A percentile compares a stretch with the other conserved stretches of the same genome.
Conservation (phyloP, 2,329 filamentous ascomycete species). For the Phaeophleospora eucalypticola region DNA sequence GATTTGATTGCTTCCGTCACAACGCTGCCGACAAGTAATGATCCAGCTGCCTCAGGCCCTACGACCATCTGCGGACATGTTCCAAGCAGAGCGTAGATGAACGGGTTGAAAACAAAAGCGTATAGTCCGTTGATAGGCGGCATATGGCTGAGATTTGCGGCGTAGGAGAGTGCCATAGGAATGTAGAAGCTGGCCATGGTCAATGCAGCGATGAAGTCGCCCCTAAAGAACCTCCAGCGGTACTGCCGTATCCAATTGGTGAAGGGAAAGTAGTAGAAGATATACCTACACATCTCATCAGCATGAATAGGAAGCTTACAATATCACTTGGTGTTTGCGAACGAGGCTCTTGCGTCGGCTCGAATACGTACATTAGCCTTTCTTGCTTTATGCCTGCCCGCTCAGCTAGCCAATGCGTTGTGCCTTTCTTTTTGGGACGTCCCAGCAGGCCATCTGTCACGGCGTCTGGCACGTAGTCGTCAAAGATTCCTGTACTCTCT, state of each 20-base stretch:
- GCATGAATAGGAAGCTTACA: too few relatives aligned
- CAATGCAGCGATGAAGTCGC: slow-evolving; percentile 80
- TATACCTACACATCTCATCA: slow-evolving; percentile 56
- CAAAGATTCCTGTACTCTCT: slow-evolving; percentile 33
- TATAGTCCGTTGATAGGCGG: slow-evolving; percentile 93
- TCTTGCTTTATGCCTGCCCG: slow-evolving; percentile 70
- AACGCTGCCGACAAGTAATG: slow-evolving; percentile 81
- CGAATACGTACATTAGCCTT: slow-evolving; percentile 61
- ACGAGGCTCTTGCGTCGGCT: too few relatives aligned
- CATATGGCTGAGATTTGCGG: slow-evolving; percentile 86
- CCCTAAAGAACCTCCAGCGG: slow-evolving; percentile 71
- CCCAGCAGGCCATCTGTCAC: slow-evolving; percentile 43
- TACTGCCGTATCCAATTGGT: slow-evolving; percentile 90
- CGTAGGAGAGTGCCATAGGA: slow-evolving; percentile 91
- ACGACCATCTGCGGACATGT: slow-evolving; percentile 92
- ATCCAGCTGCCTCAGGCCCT: slow-evolving; percentile 90
- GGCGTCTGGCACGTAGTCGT: slow-evolving; percentile 40
- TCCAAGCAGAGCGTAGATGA: slow-evolving; percentile 86
- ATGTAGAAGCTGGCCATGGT: slow-evolving; percentile 99
- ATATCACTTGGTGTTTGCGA: too few relatives aligned
- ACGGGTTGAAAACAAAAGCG: slow-evolving; percentile 85
- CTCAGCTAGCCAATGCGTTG: slow-evolving; percentile 67
- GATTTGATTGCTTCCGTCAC: slow-evolving; percentile 71
- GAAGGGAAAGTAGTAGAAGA: slow-evolving; percentile 89
- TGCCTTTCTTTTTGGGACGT: slow-evolving; percentile 61